Evolutionary conservation across 805 yeast species (phyloP).

Genomic region (Wickerhamiella dianesei): DNA sequence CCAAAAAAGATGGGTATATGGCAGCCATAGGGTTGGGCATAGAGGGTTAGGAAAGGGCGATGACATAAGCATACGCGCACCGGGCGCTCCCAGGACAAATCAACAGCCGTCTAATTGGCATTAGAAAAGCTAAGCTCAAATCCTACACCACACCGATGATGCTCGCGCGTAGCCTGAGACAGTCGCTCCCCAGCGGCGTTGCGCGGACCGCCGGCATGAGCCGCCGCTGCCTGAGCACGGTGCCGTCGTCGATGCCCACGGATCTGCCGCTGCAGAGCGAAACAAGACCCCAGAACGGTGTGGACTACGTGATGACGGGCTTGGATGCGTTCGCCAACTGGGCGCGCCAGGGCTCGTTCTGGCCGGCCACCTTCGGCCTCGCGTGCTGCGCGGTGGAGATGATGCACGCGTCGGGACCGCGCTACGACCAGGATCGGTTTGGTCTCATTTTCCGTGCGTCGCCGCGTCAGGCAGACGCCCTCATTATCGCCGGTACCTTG

Average conservation of each 20-base stretch:
- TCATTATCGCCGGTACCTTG: conserved; percentile 85
- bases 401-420: conserved; percentile 88
- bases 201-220: neutral
- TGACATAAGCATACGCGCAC: neutral
- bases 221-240: neutral
- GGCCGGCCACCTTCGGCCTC: conserved; percentile 87
- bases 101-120: neutral
- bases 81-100: neutral
- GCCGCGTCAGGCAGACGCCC: conserved; percentile 83
- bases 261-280: conserved; percentile 60
- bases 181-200: neutral
- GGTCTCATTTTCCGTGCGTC: conserved; percentile 90
- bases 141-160: neutral
- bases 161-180: neutral
- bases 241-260: conserved; percentile 34
- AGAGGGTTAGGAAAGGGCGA: too few relatives aligned
- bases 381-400: conserved; percentile 92
- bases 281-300: conserved; percentile 42
- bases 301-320: conserved; percentile 72
- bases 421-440: conserved; percentile 83
- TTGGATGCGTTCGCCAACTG: conserved; percentile 74
- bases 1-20: too few relatives aligned
- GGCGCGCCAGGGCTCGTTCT: conserved; percentile 84
- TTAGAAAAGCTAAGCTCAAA: neutral
- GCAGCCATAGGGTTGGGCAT: too few relatives aligned